A percentile compares a stretch with the other conserved stretches of the same genome.
Conservation (phyloP, 1,284 basidiomycete genomes). For the Porogramme epimiltina region DNA sequence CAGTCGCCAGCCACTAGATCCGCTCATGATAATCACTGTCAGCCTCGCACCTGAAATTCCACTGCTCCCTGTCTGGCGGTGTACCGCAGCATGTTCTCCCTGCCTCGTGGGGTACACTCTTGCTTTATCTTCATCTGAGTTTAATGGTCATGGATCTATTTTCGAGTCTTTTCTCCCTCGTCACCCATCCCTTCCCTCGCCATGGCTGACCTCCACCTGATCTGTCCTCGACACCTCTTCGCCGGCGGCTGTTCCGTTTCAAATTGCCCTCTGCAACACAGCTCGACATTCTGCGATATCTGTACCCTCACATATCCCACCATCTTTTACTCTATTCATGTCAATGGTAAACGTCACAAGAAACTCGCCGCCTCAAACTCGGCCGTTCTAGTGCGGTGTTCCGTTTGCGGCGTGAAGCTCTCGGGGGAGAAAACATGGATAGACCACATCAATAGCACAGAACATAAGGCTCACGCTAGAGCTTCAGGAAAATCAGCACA, state of each 20-base stretch:
- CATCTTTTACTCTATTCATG: conserved; percentile 5
- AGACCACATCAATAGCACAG: conserved; percentile 2
- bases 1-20: too few species aligned
- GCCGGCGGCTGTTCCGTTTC: background rate
- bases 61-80: too few species aligned
- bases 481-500: background rate
- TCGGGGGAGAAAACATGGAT: background rate
- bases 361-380: background rate
- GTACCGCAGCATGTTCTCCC: too few species aligned
- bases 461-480: background rate
- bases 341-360: conserved; percentile 1
- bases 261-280: background rate
- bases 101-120: too few species aligned
- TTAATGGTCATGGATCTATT: too few species aligned
- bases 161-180: too few species aligned
- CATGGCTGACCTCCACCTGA: too few species aligned
- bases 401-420: conserved; percentile 10
- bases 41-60: too few species aligned
- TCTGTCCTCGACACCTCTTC: conserved; percentile 3
- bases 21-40: too few species aligned
- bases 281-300: background rate
- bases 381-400: conserved; percentile 3
- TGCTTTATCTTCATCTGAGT: too few species aligned
- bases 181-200: too few species aligned
- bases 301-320: conserved; percentile 28